These are phyloP conservation scores for Botrytis fabae DNA, from an alignment of 2,329 filamentous ascomycete species.

Conservation along the genomic window DNA sequence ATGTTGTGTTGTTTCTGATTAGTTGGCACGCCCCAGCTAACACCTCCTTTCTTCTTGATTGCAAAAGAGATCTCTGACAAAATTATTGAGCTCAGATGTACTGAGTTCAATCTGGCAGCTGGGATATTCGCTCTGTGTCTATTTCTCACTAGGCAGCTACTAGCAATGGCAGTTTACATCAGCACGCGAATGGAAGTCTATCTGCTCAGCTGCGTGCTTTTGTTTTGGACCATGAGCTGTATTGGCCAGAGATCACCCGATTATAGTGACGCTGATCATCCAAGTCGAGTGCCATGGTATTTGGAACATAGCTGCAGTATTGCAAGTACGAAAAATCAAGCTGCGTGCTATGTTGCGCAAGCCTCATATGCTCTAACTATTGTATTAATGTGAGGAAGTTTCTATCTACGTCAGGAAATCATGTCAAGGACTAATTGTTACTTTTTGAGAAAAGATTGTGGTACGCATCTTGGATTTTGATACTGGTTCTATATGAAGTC, in stretches of 20 bases:
- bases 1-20: not conserved
- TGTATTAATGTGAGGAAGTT: not conserved
- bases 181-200: not conserved
- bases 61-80: not conserved
- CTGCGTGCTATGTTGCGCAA: not conserved
- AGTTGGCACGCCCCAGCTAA: fast-evolving
- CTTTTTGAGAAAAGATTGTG: not conserved
- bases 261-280: not conserved
- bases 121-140: not conserved
- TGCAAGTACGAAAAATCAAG: not conserved
- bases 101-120: not conserved
- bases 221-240: not conserved
- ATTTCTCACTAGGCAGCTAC: not conserved
- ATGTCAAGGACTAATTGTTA: not conserved
- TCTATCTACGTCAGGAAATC: not conserved
- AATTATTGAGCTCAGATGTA: not conserved
- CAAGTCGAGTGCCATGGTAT: not conserved
- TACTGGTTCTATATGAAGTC: not conserved
- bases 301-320: not conserved
- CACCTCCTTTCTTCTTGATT: not conserved
- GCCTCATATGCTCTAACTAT: not conserved
- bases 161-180: not conserved
- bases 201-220: not conserved
- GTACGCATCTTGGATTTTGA: not conserved
- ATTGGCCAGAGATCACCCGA: not conserved